Base-by-base conservation (phyloP, 2,329 filamentous ascomycete genomes). In the Furcasterigmium sp. region DNA sequence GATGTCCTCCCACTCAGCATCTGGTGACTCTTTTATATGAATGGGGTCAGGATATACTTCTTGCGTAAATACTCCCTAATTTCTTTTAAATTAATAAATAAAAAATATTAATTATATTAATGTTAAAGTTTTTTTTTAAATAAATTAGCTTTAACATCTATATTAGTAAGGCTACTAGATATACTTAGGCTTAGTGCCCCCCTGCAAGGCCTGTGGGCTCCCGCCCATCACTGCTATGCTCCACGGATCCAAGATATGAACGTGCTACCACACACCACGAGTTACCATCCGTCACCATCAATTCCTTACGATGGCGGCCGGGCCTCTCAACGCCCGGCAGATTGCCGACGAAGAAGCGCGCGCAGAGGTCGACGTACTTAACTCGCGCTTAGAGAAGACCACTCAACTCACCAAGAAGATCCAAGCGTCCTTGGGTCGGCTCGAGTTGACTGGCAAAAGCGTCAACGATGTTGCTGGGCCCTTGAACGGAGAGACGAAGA, bases 391-490 rank as follows among this genome's bases (percentile, higher is more conserved):
- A 49, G 89, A 94, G 55, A 97, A 95, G 76, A 94, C 94, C 54
- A 85, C 90, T 47, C 82, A 89, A 58, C 77, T 97, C 61, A 95
- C 90, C 25, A 95, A 93, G 71, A 95, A 95, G 72, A 96, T 98
- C 44, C 87, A 95, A 64, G 85, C 87, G 21, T 95, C 88, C 41
- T 76, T 96, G 53, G 79, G 82, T 29, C 80, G 91, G 44, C 74
- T 98, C 26, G 90, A 97, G 56, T 81, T 84, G 29, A 94, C 88
- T 42, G 93, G 91, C 15, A 89, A 90, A 66, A 91, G 86, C 47
- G 90, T 97, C 17, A 85, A 89, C 56, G 88, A 95, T 58, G 91
- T 94, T 10, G 90, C 94, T 44, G 89, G 89, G 1, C 93, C 93
- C 8, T 84, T 98, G 34, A 94, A 91, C 59, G 87, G 86, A 55